A percentile compares a stretch with the other conserved stretches of the same genome.
Evolutionary conservation across 2,329 filamentous ascomycete genomes (phyloP).

Genomic region (Fusarium mexicanum): DNA sequence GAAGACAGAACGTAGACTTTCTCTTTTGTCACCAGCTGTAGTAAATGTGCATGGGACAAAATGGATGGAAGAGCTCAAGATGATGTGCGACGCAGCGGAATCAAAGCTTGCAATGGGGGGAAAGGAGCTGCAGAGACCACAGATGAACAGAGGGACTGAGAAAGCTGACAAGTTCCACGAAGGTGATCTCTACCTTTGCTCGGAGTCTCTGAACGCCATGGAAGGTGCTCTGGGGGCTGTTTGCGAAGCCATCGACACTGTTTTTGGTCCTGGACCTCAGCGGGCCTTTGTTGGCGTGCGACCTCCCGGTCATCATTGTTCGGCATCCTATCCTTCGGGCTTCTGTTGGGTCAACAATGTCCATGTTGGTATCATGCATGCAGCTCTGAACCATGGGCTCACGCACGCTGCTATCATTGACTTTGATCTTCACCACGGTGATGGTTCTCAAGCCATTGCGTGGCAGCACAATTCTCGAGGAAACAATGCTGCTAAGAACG

Average conservation of each 20-base stretch:
- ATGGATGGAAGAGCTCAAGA: conserved; percentile 92
- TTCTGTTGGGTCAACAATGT: conserved; percentile 99
- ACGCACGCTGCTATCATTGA: conserved; percentile 96
- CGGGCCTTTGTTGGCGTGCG: conserved; percentile 92
- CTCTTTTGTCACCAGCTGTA: conserved; percentile 79
- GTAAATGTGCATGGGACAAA: conserved; percentile 89
- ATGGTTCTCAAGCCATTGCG: conserved; percentile 93
- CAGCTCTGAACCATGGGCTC: conserved; percentile 81
- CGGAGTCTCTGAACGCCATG: conserved; percentile 86
- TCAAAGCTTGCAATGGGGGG: conserved; percentile 78
- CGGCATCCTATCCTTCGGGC: conserved; percentile 85
- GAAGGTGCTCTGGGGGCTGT: conserved; percentile 93
- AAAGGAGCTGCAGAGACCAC: conserved; percentile 79
- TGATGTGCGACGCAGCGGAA: conserved; percentile 85
- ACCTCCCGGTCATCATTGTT: conserved; percentile 96
- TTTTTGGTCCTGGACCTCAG: conserved; percentile 74
- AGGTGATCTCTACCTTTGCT: conserved; percentile 90
- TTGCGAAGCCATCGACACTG: conserved; percentile 88
- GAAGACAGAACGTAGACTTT: conserved; percentile 77
- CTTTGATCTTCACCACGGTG: conserved; percentile 91
- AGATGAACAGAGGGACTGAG: conserved; percentile 64
- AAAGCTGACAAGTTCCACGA: conserved; percentile 74
- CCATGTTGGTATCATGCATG: conserved; percentile 94
- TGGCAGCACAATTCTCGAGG: conserved; percentile 89
- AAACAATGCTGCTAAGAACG: conserved; percentile 70